Conservation (phyloP, 73 alveolate species). For the Stentor roeselii region DNA sequence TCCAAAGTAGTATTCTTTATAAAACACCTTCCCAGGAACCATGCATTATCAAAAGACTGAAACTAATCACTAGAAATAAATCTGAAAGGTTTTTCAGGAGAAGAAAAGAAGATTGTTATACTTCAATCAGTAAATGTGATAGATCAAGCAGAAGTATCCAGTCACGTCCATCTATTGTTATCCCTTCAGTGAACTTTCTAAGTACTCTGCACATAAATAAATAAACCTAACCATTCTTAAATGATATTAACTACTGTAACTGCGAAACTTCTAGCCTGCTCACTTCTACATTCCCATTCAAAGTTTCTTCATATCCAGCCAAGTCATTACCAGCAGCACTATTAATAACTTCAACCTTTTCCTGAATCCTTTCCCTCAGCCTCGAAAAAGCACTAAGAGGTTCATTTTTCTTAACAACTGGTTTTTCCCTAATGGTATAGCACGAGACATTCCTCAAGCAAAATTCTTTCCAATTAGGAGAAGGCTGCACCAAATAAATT, state of each 20-base stretch:
- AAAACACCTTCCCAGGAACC: too few species aligned
- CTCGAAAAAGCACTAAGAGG: neutral
- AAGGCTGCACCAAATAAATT: conserved; percentile 6
- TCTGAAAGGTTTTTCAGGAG: too few species aligned
- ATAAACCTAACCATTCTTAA: too few species aligned
- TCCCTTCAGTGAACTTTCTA: too few species aligned
- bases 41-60: too few species aligned
- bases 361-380: neutral
- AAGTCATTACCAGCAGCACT: neutral
- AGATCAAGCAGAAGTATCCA: too few species aligned
- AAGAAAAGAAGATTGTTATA: too few species aligned
- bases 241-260: neutral
- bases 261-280: conserved; percentile 11
- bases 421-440: neutral
- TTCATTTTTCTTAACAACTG: neutral
- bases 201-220: too few species aligned
- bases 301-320: conserved; percentile 9
- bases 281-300: neutral
- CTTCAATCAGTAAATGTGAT: too few species aligned
- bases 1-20: too few species aligned
- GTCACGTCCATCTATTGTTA: too few species aligned
- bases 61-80: too few species aligned
- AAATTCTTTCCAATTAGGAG: conserved; percentile 20
- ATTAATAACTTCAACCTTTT: neutral
- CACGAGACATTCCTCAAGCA: neutral